Evolutionary conservation across 2,329 filamentous ascomycete species (phyloP).

Genomic region (Aphanocladium album): DNA sequence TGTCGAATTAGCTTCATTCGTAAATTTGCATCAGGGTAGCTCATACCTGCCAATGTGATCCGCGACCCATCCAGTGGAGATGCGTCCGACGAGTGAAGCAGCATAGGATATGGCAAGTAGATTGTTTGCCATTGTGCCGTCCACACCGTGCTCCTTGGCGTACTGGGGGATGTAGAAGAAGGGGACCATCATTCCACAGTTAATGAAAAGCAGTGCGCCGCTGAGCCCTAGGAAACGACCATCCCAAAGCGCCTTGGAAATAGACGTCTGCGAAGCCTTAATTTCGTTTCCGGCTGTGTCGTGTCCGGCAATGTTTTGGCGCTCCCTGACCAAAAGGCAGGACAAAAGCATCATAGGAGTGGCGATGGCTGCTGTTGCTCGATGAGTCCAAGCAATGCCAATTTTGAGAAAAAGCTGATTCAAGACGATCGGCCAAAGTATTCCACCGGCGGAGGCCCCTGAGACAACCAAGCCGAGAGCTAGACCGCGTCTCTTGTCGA

Average conservation of each 20-base stretch:
- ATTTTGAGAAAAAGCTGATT: slow-evolving; percentile 15
- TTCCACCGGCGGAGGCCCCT: slow-evolving; percentile 27
- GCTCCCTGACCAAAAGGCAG: slow-evolving; percentile 25
- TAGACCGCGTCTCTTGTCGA: slow-evolving; percentile 25
- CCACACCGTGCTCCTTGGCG: slow-evolving; percentile 42
- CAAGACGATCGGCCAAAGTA: slow-evolving; percentile 26
- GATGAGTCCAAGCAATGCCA: slow-evolving; percentile 17
- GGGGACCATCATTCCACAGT: slow-evolving; percentile 25
- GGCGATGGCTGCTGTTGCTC: slow-evolving; percentile 19
- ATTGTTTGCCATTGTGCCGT: slow-evolving; percentile 50
- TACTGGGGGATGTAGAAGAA: slow-evolving; percentile 41
- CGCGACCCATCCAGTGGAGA: slow-evolving; percentile 46
- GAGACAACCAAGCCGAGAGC: slow-evolving; percentile 27
- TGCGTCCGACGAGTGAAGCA: slow-evolving; percentile 48
- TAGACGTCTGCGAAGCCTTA: slow-evolving; percentile 11
- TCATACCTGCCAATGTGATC: slow-evolving; percentile 41
- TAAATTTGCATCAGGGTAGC: background rate
- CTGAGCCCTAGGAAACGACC: slow-evolving; percentile 20
- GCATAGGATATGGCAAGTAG: slow-evolving; percentile 58
- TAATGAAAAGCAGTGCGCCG: slow-evolving; percentile 22
- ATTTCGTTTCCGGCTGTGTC: slow-evolving; percentile 15
- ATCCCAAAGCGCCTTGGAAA: slow-evolving; percentile 25
- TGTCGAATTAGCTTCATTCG: background rate
- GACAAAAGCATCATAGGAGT: slow-evolving; percentile 23
- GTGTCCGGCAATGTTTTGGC: slow-evolving; percentile 15